Evolutionary conservation across 2,329 filamentous ascomycete species (phyloP).

Genomic region (Sclerotinia subarctica): DNA sequence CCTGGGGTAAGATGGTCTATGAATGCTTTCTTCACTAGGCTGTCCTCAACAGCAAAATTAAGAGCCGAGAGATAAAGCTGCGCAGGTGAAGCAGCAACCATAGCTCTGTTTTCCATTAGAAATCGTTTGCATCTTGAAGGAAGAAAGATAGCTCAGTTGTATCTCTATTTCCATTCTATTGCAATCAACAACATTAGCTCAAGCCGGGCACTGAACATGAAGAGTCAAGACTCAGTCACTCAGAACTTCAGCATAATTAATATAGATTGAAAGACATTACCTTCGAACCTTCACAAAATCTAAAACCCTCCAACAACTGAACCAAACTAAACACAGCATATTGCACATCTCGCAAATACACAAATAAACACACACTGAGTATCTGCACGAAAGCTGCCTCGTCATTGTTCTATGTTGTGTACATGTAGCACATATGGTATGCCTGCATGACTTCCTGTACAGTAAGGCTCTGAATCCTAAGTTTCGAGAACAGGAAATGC

Average conservation of each 20-base stretch:
- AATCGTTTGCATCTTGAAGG: constrained; percentile 15
- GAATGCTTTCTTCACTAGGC: constrained; percentile 31
- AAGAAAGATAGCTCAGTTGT: neutral
- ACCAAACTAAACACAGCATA: neutral
- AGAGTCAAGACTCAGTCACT: neutral
- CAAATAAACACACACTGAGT: neutral
- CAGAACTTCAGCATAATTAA: neutral
- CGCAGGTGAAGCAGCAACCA: constrained; percentile 32
- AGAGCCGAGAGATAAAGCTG: constrained; percentile 39
- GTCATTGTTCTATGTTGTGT: neutral
- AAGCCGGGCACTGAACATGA: neutral
- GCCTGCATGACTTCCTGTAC: neutral
- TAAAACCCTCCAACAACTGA: neutral
- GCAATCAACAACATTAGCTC: neutral
- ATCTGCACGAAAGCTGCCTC: neutral
- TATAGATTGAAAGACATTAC: neutral
- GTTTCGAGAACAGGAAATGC: too few species aligned
- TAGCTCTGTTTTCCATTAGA: neutral
- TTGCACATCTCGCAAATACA: neutral
- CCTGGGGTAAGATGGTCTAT: neutral
- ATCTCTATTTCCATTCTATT: neutral
- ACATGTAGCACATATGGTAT: neutral
- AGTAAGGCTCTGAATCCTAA: too few species aligned
- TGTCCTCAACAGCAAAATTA: constrained; percentile 37
- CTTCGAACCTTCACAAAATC: neutral